These are phyloP conservation scores for Colletotrichum echinochloae DNA, from an alignment of 2,329 filamentous ascomycete species.

Conservation along the genomic window DNA sequence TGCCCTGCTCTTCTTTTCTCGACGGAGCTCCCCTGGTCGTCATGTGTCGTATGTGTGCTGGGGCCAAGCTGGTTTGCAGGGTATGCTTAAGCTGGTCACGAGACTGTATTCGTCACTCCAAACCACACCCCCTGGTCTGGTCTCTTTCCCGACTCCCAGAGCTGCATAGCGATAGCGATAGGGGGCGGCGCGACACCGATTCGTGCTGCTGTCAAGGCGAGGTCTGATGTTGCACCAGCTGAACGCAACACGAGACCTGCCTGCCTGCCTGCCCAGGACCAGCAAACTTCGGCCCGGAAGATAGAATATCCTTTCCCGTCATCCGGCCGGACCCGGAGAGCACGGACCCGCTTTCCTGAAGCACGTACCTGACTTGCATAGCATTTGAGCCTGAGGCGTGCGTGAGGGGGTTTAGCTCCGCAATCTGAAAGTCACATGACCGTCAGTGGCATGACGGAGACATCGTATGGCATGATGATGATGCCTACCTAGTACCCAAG, in stretches of 20 bases:
- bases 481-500: constrained; percentile 15
- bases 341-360: no score
- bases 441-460: constrained; percentile 27
- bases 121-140: constrained; percentile 13
- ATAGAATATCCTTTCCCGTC: not conserved
- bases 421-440: constrained; percentile 30
- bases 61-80: not conserved
- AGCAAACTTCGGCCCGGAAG: not conserved
- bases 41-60: constrained; percentile 14
- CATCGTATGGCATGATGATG: constrained; percentile 24
- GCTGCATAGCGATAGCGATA: not conserved
- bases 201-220: constrained; percentile 14
- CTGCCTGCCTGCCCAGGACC: constrained; percentile 10
- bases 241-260: not conserved
- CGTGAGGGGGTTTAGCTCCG: not conserved
- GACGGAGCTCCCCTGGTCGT: constrained; percentile 14
- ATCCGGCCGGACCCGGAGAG: not conserved
- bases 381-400: constrained; percentile 11
- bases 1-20: no score
- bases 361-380: constrained; percentile 9
- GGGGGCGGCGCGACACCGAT: no score
- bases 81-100: constrained; percentile 23
- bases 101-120: constrained; percentile 30
- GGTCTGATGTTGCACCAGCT: constrained; percentile 5
- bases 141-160: not conserved